Evolutionary conservation across 257 asterid genomes (phyloP).

Genomic region (Perilla frutescens): DNA sequence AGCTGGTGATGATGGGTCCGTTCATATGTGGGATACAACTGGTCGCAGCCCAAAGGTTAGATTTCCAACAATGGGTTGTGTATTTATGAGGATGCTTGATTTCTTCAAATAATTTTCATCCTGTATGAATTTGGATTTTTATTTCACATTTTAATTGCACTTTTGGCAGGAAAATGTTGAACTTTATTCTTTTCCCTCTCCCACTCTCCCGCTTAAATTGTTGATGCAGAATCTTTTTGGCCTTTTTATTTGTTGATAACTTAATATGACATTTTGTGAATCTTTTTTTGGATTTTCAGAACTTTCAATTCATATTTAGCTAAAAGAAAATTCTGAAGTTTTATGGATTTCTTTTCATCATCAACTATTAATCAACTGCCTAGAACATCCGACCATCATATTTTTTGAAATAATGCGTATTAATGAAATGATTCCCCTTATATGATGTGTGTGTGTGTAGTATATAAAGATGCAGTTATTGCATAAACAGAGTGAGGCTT

Average conservation of each 20-base stretch:
- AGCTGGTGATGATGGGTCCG: conserved; percentile 98
- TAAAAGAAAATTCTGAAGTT: conserved; percentile 3
- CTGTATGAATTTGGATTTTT: background rate
- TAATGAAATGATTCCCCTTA: background rate
- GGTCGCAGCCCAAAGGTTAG: conserved; percentile 93
- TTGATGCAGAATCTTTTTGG: background rate
- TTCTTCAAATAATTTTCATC: conserved; percentile 1
- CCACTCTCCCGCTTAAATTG: conserved; percentile 24
- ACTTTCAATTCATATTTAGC: conserved; percentile 13
- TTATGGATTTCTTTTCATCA: conserved; percentile 7
- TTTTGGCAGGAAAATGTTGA: conserved; percentile 9
- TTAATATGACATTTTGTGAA: conserved; percentile 8
- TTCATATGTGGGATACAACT: conserved; percentile 98
- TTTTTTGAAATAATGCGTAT: conserved; percentile 19
- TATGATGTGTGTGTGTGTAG: background rate
- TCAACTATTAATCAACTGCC: background rate
- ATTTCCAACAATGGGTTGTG: conserved; percentile 19
- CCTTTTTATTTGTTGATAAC: background rate
- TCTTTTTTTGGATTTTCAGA: conserved; percentile 13
- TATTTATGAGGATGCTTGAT: conserved; percentile 30
- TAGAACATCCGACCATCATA: conserved; percentile 4
- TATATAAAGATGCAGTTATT: conserved; percentile 18
- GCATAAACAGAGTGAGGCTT: background rate
- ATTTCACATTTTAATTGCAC: background rate
- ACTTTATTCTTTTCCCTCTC: background rate